phyloP scores from a whole-genome alignment of 1,139 yeast species.

The Saccharomyces hybrid region DNA sequence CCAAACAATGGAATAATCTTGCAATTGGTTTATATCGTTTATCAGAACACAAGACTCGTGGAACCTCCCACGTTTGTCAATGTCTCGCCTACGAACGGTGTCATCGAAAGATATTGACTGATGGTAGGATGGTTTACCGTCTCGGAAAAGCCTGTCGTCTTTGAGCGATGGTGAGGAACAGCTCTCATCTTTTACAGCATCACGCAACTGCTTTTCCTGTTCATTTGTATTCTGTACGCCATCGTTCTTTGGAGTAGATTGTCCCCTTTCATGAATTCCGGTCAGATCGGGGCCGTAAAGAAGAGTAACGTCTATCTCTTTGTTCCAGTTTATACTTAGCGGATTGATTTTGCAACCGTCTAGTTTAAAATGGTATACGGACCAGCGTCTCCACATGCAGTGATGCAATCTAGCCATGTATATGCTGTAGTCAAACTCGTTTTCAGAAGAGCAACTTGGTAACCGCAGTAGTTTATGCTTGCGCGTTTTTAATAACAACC shows the following conservation, averaged over 20 bases:
- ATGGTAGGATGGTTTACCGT: neutral
- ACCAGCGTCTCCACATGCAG: constrained; percentile 32
- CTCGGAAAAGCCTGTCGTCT: neutral
- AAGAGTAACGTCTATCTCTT: constrained; percentile 28
- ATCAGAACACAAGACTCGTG: constrained; percentile 17
- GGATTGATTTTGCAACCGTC: constrained; percentile 20
- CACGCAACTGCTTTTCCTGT: neutral
- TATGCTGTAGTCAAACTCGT: constrained; percentile 23
- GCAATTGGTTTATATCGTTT: constrained; percentile 14
- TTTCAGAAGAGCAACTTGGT: constrained; percentile 29
- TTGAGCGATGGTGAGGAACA: neutral
- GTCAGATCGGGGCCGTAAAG: constrained; percentile 31
- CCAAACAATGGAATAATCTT: constrained; percentile 5
- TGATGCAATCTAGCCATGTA: constrained; percentile 28
- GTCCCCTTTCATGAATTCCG: neutral
- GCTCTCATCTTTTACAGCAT: neutral
- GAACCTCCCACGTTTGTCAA: constrained; percentile 17
- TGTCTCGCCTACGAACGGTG: constrained; percentile 22
- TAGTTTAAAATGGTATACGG: constrained; percentile 17
- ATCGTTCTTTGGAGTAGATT: neutral
- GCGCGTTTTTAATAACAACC: constrained; percentile 23
- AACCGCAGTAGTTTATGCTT: constrained; percentile 26
- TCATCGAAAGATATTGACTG: constrained; percentile 10
- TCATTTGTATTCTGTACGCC: neutral
- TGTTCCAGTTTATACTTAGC: constrained; percentile 28